These are phyloP conservation scores for Persicaria tinctoria DNA, from an alignment of 148 eudicot species.

Conservation along the genomic window DNA sequence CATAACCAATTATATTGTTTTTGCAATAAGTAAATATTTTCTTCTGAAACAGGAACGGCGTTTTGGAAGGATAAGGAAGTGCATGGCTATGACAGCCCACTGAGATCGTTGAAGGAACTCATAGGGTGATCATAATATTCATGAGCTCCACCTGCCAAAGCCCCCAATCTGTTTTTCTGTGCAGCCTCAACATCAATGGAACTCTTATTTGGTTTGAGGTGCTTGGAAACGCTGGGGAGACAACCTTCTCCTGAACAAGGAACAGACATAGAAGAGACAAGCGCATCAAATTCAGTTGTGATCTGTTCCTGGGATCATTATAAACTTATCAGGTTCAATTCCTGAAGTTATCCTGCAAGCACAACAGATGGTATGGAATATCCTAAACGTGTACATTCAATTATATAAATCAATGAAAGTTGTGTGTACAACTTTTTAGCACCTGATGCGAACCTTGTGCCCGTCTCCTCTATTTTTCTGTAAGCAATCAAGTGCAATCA, in stretches of 20 bases:
- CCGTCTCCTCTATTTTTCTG: not conserved
- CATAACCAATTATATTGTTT: not conserved
- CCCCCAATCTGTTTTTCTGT: not conserved
- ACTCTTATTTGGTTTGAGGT: not conserved
- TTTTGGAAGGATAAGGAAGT: slow-evolving; percentile 18
- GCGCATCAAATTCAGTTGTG: not conserved
- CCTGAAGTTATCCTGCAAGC: not conserved
- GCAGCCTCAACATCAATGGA: not conserved
- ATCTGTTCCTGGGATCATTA: not conserved
- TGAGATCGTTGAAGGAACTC: slow-evolving; percentile 15
- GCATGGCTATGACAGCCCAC: slow-evolving; percentile 12
- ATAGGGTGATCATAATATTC: not conserved
- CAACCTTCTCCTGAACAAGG: not conserved
- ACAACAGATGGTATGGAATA: not conserved
- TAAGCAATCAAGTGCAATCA: not conserved
- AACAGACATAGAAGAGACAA: not conserved
- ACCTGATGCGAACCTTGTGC: not conserved
- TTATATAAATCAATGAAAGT: not conserved
- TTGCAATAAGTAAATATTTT: not conserved
- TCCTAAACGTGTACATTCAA: not conserved
- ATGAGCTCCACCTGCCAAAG: not conserved
- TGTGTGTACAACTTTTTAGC: not conserved
- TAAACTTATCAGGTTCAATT: not conserved
- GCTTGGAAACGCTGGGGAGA: not conserved
- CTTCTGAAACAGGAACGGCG: slow-evolving; percentile 13